Base-by-base conservation (phyloP, 2,329 filamentous ascomycete genomes). In the Pseudogymnoascus sp. region DNA sequence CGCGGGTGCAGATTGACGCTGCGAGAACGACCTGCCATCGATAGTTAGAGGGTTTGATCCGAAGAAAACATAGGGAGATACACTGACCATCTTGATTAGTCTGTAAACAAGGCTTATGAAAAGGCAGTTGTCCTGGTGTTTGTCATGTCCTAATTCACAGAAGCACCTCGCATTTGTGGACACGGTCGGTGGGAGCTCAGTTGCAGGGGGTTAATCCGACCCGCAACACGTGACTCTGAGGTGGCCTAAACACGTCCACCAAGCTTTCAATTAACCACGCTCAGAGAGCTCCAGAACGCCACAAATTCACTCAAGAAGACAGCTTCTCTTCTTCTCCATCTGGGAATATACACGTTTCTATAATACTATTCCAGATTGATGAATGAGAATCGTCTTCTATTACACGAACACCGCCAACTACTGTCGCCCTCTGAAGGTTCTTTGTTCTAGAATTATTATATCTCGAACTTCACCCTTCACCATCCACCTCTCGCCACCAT, bases 1-100 rank as follows among this genome's bases (percentile, higher is more conserved):
- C 95, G 71, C 95, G 88, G 76, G 96, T 99, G 80, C 93, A 97
- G 82, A 99, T 97, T 73, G 95, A 97, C 73, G 95, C 95, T 78
- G 93, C 95, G 77, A 99, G 91, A 77, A 99, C 91, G 77, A 99
- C 95, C 95, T 97, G 63, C 3, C 46, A 14, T 64, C 23, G 31
- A 25, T 18, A 37, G 38, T 72, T 67, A 72, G 68, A 46, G 59
- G 50, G 28, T 36, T 36, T 21, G 50, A 21, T 34, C 25, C 50
- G 36, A 18, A 21, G n/a, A 56, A 36, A 56, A 36, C 28, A n/a
- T 21, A 36, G 16, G n/a, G n/a, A 18, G 14, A 34, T 56, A 36
- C 10, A 56, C 50, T 56, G 28, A 56, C 50, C 50, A 56, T 56
- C 50, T 56, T 56, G 50, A 56, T 56, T 56, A 56, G 50, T 56